Conservation (phyloP, 1,139 yeast species). For the Debaryomyces sp. region DNA sequence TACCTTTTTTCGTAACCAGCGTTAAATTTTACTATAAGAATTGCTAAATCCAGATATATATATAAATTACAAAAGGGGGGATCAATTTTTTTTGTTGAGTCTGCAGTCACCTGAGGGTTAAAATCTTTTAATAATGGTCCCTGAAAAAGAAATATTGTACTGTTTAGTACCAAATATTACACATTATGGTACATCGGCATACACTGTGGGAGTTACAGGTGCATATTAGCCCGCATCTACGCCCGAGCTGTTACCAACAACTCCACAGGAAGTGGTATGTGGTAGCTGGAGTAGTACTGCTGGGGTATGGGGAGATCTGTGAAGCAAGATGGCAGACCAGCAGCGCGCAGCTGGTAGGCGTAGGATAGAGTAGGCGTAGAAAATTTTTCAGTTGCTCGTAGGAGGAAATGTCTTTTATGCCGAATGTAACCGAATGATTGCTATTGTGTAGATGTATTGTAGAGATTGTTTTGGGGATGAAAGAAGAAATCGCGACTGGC, state of each 20-base stretch:
- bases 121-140: constrained; percentile 1
- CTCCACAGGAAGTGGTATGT: background rate
- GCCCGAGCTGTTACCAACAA: background rate
- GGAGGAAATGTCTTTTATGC: background rate
- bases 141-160: background rate
- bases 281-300: background rate
- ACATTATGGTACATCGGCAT: background rate
- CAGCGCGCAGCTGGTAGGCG: background rate
- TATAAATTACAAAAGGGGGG: constrained; percentile 1
- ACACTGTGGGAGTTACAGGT: background rate
- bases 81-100: constrained; percentile 6
- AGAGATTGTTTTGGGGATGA: background rate
- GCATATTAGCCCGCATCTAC: background rate
- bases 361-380: background rate
- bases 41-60: constrained; percentile 1
- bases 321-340: too few species aligned
- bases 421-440: background rate
- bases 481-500: constrained; percentile 2
- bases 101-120: constrained; percentile 6
- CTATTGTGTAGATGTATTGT: background rate
- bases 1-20: background rate
- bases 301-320: background rate
- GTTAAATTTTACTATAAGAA: background rate
- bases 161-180: background rate
- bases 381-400: background rate